A percentile compares a stretch with the other conserved stretches of the same genome.
Conservation (phyloP, 2,329 filamentous ascomycete genomes). For the Drechslerella dactyloides region DNA sequence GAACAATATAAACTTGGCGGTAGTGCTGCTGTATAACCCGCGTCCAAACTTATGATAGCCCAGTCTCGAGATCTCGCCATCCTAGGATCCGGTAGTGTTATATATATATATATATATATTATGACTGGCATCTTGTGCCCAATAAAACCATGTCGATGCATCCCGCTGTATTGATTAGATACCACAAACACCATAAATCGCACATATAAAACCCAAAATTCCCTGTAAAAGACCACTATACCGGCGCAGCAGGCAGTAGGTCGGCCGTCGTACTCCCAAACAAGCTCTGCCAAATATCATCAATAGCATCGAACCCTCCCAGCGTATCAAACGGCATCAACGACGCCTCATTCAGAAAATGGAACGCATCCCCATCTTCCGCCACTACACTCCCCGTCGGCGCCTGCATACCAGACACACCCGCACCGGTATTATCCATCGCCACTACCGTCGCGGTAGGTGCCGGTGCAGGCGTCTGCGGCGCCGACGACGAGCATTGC, state of each 20-base stretch:
- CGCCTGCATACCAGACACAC: not conserved
- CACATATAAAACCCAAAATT: too few relatives aligned
- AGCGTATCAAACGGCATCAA: conserved; percentile 47
- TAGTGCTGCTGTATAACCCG: not conserved
- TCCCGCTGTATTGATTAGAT: not conserved
- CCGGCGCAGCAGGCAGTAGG: not conserved
- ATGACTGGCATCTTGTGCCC: too few relatives aligned
- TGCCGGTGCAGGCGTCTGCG: not conserved
- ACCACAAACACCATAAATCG: too few relatives aligned
- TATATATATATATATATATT: not conserved
- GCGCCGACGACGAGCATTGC: conserved; percentile 16
- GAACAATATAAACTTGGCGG: not conserved
- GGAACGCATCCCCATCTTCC: conserved; percentile 37
- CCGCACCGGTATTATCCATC: not conserved
- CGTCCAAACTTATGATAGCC: too few relatives aligned
- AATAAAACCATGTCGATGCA: not conserved
- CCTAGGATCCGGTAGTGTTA: too few relatives aligned
- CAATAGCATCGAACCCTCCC: conserved; percentile 47
- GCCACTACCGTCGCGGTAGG: not conserved
- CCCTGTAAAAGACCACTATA: too few relatives aligned
- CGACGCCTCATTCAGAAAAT: conserved; percentile 36
- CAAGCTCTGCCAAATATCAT: conserved; percentile 49
- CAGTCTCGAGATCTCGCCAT: too few relatives aligned
- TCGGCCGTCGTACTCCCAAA: conserved; percentile 41
- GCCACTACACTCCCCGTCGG: conserved; percentile 4